Percentiles rank a stretch among this genome's conserved stretches.
Conservation (phyloP, 345 rosid species). For the Bruguiera gymnorhiza region DNA sequence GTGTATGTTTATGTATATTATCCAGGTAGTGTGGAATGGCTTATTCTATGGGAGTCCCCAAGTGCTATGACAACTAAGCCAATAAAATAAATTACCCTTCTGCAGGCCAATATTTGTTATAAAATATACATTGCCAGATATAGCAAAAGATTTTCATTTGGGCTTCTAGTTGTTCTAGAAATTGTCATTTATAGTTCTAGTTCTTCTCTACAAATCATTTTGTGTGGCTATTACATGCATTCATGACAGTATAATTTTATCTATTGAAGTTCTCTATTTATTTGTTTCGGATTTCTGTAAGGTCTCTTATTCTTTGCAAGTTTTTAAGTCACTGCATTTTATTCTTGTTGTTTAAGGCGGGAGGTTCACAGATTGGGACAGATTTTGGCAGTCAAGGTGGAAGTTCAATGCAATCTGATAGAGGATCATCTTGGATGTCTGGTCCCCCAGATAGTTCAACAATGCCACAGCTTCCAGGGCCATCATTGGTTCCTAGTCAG, state of each 20-base stretch:
- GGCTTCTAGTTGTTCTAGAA: no score
- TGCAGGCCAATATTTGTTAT: no score
- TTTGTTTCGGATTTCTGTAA: background rate
- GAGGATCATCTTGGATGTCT: constrained; percentile 80
- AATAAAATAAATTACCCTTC: no score
- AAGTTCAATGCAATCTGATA: constrained; percentile 52
- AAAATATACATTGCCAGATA: no score
- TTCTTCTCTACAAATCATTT: background rate
- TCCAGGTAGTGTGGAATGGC: no score
- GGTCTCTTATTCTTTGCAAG: background rate
- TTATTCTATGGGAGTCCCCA: no score
- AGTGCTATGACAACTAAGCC: no score
- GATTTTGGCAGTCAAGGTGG: constrained; percentile 61
- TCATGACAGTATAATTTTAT: background rate
- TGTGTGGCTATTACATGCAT: background rate
- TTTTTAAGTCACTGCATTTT: background rate
- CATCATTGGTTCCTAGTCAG: constrained; percentile 50
- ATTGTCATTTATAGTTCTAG: no score
- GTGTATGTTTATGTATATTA: no score
- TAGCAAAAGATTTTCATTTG: no score
- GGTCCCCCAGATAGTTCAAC: constrained; percentile 57
- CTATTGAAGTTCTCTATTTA: background rate
- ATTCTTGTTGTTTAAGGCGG: constrained; percentile 44
- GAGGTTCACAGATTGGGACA: constrained; percentile 56
- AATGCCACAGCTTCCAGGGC: constrained; percentile 52